A percentile compares a stretch with the other conserved stretches of the same genome.
Conservation (phyloP, 179 eudicot species). For the Amaranthus tricolor region DNA sequence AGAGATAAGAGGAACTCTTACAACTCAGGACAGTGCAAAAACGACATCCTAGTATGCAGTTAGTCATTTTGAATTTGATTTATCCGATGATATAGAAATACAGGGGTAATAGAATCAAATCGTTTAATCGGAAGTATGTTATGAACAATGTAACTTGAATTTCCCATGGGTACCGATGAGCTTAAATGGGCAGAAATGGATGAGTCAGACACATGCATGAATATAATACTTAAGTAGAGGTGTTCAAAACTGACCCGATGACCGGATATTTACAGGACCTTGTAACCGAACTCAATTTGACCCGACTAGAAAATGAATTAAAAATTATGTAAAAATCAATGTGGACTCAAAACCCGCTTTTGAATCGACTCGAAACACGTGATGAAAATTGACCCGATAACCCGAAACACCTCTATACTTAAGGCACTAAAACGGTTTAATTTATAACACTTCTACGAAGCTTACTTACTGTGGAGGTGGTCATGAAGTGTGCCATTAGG, state of each 20-base stretch:
- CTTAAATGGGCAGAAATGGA: background rate
- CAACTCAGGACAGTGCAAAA: background rate
- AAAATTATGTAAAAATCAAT: too few relatives aligned
- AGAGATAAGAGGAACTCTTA: slow-evolving; percentile 6
- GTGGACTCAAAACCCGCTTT: background rate
- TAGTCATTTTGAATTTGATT: background rate
- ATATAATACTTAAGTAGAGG: too few relatives aligned
- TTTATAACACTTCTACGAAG: background rate
- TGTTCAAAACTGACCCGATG: too few relatives aligned
- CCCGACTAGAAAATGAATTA: background rate
- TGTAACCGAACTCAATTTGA: too few relatives aligned
- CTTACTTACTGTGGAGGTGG: slow-evolving; percentile 82
- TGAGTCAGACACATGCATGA: too few relatives aligned
- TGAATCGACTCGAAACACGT: too few relatives aligned
- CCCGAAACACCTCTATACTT: too few relatives aligned
- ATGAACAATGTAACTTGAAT: background rate
- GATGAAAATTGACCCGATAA: too few relatives aligned
- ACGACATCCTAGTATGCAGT: background rate
- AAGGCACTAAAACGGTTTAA: background rate
- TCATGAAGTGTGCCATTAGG: slow-evolving; percentile 75
- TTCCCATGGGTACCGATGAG: background rate
- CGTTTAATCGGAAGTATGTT: too few relatives aligned
- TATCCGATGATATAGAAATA: background rate
- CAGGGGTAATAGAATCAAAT: too few relatives aligned
- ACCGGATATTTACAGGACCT: background rate